Conservation (phyloP, 768 basidiomycete genomes). For the Amanita rimosa region DNA sequence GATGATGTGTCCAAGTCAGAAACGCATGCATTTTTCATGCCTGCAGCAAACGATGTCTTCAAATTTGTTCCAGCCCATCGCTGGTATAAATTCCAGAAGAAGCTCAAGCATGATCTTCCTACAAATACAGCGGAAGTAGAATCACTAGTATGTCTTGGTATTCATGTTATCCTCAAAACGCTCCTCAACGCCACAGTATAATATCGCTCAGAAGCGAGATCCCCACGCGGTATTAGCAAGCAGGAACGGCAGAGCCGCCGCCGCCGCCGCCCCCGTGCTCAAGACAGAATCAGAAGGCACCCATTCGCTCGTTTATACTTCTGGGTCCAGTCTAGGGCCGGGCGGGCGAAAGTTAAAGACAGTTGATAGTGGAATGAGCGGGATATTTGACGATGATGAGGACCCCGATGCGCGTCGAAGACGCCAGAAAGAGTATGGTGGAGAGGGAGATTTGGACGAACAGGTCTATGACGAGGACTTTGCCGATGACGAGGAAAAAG, state of each 20-base stretch:
- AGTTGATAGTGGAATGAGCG: conserved; percentile 55
- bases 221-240: conserved; percentile 63
- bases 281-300: conserved; percentile 50
- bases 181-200: conserved; percentile 21
- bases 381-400: conserved; percentile 61
- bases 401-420: conserved; percentile 35
- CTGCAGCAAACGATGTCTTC: conserved; percentile 70
- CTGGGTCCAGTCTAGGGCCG: conserved; percentile 51
- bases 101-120: conserved; percentile 61
- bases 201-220: conserved; percentile 64
- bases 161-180: conserved; percentile 12
- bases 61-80: conserved; percentile 81
- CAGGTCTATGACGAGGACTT: conserved; percentile 75
- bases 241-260: conserved; percentile 50
- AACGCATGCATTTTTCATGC: conserved; percentile 78
- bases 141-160: conserved; percentile 33
- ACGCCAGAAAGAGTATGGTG: conserved; percentile 50
- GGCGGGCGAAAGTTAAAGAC: conserved; percentile 56
- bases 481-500: conserved; percentile 80
- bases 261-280: conserved; percentile 54
- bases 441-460: conserved; percentile 77
- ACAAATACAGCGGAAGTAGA: conserved; percentile 59
- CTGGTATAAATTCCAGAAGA: conserved; percentile 92
- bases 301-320: conserved; percentile 34
- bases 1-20: conserved; percentile 65